Conservation (phyloP, 139 green algal species). For the Chlamydomonas incerta region DNA sequence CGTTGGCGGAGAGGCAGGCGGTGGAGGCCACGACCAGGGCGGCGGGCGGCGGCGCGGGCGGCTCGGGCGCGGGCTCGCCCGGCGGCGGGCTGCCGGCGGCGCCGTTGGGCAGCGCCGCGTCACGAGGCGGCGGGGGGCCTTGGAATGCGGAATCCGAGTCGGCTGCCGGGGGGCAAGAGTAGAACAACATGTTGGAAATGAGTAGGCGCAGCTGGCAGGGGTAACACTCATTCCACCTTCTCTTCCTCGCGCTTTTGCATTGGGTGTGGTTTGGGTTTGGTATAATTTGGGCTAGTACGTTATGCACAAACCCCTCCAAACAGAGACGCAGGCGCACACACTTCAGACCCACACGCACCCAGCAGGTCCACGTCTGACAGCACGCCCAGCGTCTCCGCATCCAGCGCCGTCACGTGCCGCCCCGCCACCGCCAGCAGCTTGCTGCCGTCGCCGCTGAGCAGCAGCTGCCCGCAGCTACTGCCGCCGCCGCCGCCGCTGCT, state of each 20-base stretch:
- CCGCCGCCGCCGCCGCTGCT: neutral
- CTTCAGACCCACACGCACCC: neutral
- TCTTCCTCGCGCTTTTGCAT: too few relatives aligned
- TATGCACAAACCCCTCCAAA: too few relatives aligned
- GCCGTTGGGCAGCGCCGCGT: too few relatives aligned
- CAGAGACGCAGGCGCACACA: too few relatives aligned
- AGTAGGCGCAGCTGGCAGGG: too few relatives aligned
- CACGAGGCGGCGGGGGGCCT: too few relatives aligned
- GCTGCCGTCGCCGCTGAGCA: neutral
- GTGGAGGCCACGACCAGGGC: neutral
- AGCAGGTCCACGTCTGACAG: neutral
- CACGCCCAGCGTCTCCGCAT: conserved; percentile 12
- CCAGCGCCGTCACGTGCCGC: neutral
- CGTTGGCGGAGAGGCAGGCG: conserved; percentile 15
- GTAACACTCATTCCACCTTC: too few relatives aligned
- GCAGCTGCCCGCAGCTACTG: neutral
- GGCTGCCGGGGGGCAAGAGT: neutral
- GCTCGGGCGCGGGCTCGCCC: too few relatives aligned
- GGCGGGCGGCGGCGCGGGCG: neutral
- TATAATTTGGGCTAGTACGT: too few relatives aligned
- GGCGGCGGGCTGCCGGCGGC: neutral
- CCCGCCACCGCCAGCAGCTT: conserved; percentile 14
- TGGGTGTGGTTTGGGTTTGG: too few relatives aligned
- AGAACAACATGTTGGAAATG: too few relatives aligned
- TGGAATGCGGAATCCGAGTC: too few relatives aligned